phyloP scores from a whole-genome alignment of 768 basidiomycete species.

The Tylopilus sp. region DNA sequence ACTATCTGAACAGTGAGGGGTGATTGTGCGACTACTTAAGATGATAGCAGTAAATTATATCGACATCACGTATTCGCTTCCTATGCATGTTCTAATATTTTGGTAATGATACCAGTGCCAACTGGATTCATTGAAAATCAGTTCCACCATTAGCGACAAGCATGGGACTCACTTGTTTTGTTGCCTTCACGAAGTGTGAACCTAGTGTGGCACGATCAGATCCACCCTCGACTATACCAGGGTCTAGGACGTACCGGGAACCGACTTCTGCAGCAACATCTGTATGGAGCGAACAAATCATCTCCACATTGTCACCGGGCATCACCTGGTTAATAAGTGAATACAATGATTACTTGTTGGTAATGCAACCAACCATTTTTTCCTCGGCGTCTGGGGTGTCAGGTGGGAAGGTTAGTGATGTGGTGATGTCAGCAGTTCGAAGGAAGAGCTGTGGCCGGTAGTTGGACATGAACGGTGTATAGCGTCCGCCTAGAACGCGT shows the following conservation, averaged over 20 bases:
- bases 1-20: slow-evolving; percentile 18
- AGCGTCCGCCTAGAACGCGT: slow-evolving; percentile 56
- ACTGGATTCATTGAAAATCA: slow-evolving; percentile 44
- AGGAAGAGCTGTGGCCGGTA: slow-evolving; percentile 95
- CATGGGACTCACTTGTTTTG: slow-evolving; percentile 66
- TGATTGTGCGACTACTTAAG: slow-evolving; percentile 19
- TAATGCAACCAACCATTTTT: slow-evolving; percentile 64
- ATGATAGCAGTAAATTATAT: slow-evolving; percentile 20
- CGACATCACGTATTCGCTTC: slow-evolving; percentile 4
- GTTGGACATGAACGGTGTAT: slow-evolving; percentile 89
- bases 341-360: background rate
- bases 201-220: slow-evolving; percentile 22
- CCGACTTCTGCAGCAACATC: slow-evolving; percentile 90
- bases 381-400: slow-evolving; percentile 77
- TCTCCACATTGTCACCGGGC: slow-evolving; percentile 97
- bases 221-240: background rate
- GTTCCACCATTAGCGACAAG: background rate
- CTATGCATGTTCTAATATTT: slow-evolving; percentile 55
- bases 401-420: slow-evolving; percentile 78
- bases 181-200: slow-evolving; percentile 96
- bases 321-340: slow-evolving; percentile 56
- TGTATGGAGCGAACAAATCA: slow-evolving; percentile 77
- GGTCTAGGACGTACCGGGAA: slow-evolving; percentile 49
- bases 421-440: slow-evolving; percentile 93
- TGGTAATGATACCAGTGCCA: slow-evolving; percentile 92